Conservation (phyloP, 148 eudicot genomes). For the Selenicereus undatus region DNA sequence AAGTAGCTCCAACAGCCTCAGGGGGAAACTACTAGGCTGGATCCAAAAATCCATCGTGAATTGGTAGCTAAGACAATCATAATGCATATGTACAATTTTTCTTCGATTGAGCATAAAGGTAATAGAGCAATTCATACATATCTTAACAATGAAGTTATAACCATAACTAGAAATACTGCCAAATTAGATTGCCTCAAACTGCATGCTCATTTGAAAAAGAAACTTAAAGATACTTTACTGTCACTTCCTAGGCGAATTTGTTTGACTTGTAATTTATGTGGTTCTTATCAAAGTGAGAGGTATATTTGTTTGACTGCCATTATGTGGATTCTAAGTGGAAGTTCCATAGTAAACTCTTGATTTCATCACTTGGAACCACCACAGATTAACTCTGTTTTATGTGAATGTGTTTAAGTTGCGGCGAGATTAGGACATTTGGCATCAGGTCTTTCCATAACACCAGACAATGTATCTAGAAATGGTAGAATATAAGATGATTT, state of each 20-base stretch:
- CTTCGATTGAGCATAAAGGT: no score
- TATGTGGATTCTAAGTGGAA: no score
- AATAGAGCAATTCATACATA: no score
- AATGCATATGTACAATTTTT: background rate
- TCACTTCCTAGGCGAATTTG: background rate
- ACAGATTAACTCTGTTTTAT: background rate
- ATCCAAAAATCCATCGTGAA: background rate
- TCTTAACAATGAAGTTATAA: background rate
- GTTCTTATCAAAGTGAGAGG: background rate
- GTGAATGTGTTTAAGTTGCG: background rate
- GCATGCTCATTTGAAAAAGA: background rate
- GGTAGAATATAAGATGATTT: background rate
- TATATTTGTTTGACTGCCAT: no score
- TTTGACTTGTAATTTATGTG: background rate
- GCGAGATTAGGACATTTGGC: background rate
- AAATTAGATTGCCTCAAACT: background rate
- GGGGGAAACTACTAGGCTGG: background rate
- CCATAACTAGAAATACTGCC: constrained; percentile 1
- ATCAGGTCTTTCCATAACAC: background rate
- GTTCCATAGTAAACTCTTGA: no score
- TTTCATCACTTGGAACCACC: background rate
- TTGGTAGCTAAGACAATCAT: constrained; percentile 12
- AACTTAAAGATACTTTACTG: no score
- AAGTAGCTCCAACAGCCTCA: background rate
- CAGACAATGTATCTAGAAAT: background rate